A percentile compares a stretch with the other conserved stretches of the same genome.
Conservation (phyloP, 768 basidiomycete genomes). For the Trametopsis cervina region DNA sequence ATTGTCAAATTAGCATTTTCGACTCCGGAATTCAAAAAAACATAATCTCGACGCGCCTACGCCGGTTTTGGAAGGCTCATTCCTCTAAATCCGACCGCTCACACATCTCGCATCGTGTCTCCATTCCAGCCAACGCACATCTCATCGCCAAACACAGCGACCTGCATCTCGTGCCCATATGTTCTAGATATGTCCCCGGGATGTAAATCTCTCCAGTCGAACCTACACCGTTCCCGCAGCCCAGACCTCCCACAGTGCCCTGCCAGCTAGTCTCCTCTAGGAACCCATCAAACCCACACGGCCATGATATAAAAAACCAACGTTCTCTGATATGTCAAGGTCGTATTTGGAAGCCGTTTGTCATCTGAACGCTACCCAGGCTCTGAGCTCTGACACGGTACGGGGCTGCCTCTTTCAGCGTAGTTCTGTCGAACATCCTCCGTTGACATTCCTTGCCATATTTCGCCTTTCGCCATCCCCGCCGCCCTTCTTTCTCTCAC, state of each 20-base stretch:
- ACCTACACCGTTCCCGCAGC: too few species aligned
- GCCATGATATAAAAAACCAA: constrained; percentile 1
- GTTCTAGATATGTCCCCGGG: too few species aligned
- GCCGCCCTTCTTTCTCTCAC: neutral
- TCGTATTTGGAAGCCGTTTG: constrained; percentile 8
- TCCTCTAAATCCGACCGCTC: constrained; percentile 4
- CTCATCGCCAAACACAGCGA: too few species aligned
- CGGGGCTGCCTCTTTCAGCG: constrained; percentile 12
- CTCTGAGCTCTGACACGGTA: constrained; percentile 4
- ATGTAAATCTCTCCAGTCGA: too few species aligned
- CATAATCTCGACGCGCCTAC: constrained; percentile 14
- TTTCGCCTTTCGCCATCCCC: neutral
- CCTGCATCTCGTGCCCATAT: too few species aligned
- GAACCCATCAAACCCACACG: neutral
- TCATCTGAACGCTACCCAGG: constrained; percentile 9
- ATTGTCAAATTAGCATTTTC: constrained; percentile 8
- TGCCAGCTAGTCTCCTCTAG: neutral
- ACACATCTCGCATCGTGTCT: constrained; percentile 14
- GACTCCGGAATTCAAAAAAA: constrained; percentile 25
- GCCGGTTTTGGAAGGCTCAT: constrained; percentile 10
- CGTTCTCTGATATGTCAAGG: constrained; percentile 15
- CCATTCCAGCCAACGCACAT: too few species aligned
- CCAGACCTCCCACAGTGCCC: neutral
- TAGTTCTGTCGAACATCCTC: constrained; percentile 13
- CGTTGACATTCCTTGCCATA: constrained; percentile 1